A percentile compares a stretch with the other conserved stretches of the same genome.
These are phyloP conservation scores for Fomitopsis schrenkii DNA, from an alignment of 1,284 basidiomycete genomes.

Conservation along the genomic window DNA sequence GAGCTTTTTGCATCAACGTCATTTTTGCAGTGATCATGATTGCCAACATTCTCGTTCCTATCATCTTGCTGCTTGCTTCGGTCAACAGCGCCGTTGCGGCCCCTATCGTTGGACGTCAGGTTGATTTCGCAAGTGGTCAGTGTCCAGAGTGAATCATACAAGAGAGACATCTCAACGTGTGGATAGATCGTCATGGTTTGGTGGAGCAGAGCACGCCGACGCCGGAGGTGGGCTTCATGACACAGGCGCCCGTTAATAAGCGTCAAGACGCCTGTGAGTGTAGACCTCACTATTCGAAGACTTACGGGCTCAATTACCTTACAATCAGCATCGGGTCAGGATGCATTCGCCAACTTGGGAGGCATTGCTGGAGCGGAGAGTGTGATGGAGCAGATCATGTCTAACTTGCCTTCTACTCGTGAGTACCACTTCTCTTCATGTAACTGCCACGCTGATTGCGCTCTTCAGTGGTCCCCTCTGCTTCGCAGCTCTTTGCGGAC, in stretches of 20 bases:
- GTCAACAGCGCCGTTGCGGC: background rate
- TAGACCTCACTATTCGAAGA: background rate
- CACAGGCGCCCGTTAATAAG: background rate
- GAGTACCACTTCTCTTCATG: background rate
- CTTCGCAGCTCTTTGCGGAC: constrained; percentile 1
- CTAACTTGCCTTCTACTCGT: constrained; percentile 3
- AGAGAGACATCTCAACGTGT: too few relatives aligned
- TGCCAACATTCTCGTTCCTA: constrained; percentile 2
- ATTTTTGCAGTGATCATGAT: constrained; percentile 6
- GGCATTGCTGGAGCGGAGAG: background rate
- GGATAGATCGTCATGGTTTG: background rate
- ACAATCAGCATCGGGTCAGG: background rate
- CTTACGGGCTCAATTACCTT: too few relatives aligned
- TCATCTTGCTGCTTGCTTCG: constrained; percentile 7
- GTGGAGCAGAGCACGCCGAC: too few relatives aligned
- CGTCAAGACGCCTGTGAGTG: background rate
- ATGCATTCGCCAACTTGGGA: background rate
- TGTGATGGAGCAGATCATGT: background rate
- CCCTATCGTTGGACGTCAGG: background rate
- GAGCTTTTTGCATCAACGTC: constrained; percentile 1
- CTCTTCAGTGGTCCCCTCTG: background rate
- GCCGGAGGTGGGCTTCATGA: background rate
- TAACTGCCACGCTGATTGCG: background rate
- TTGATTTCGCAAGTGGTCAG: constrained; percentile 3
- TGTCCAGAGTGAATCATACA: background rate